Base-by-base conservation (phyloP, 176 grass and related monocot species). In the Eremochloa ophiuroides region DNA sequence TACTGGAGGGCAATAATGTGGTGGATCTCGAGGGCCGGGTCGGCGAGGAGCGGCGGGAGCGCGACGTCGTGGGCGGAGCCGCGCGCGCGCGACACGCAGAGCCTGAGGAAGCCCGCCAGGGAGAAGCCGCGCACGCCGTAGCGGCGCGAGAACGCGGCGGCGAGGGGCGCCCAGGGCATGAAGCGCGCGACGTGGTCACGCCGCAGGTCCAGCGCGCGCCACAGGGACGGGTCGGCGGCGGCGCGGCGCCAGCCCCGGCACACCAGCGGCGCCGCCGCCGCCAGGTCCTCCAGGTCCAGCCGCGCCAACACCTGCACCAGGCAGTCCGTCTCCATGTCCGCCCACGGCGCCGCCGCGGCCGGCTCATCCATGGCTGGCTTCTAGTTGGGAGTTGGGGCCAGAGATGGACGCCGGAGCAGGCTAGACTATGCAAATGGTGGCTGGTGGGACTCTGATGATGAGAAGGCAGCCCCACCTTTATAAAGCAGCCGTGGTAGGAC, bases 201-300 rank as follows among this genome's bases (percentile, higher is more conserved):
- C 33, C 88, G 87, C 25, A 98, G 93, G 77, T 98, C 80, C 81
- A 98, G 95, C 25, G 53, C 60, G 61, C 84, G 85, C 88, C 90
- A 98, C 53, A 91, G 91, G 27, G 61, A 80, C 34, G 90, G 88
- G 85, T 98, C 92, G 3, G 71, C 74, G 0, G 92, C 85, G 6
- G 86, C 92, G 46, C 70, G 62, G 74, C 84, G 89, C 95, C 95
- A 98, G 1, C 74, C 88, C 28, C 78, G 83, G 86, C 95, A 98
- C 74, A 93, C 95, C 18, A 91, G 89, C 79, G 95, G 95, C 12
- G 84, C 84, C 1, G 86, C 25, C 5, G 89, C 29, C 4, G 88
- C 67, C 44, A 93, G 79, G 74, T 98, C 95, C 22, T 89, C 88
- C 41, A 93, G 88, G 23, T 62, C 75, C 3, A 98, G 90, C 1